Percentiles rank a stretch among this genome's conserved stretches.
Conservation (phyloP, 306 rosid species). For the Dalbergia cultrata region DNA sequence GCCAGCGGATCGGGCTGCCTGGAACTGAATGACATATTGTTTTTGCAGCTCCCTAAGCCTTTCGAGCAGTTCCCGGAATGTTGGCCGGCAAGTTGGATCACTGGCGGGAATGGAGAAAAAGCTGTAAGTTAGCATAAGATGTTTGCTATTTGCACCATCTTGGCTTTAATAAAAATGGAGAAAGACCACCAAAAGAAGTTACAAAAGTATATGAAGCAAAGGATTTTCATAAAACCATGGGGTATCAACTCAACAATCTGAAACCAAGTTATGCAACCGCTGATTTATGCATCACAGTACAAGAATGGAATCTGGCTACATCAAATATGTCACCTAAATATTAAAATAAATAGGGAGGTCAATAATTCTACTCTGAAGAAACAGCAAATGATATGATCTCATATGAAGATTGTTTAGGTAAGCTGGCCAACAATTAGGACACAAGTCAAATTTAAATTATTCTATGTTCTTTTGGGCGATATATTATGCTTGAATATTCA, state of each 20-base stretch:
- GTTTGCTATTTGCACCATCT: neutral
- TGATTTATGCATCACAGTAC: constrained; percentile 21
- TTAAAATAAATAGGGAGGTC: neutral
- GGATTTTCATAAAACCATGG: constrained; percentile 3
- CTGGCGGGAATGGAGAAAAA: constrained; percentile 61
- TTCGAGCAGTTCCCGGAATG: constrained; percentile 86
- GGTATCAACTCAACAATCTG: neutral
- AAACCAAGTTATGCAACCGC: constrained; percentile 11
- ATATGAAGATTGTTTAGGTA: constrained; percentile 32
- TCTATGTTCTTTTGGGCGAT: constrained; percentile 31
- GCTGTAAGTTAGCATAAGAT: constrained; percentile 35
- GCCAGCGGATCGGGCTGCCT: constrained; percentile 72
- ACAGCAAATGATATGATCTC: constrained; percentile 18
- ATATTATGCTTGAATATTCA: constrained; percentile 29
- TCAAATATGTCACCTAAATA: constrained; percentile 18
- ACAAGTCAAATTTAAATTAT: constrained; percentile 22
- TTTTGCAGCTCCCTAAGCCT: constrained; percentile 79
- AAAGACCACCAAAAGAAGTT: constrained; percentile 20
- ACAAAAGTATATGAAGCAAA: neutral
- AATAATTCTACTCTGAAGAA: constrained; percentile 31
- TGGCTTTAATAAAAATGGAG: constrained; percentile 8
- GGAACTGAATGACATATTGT: constrained; percentile 70
- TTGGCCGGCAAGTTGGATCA: constrained; percentile 80
- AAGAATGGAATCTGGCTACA: constrained; percentile 15
- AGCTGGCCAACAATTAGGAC: constrained; percentile 24